Evolutionary conservation across 2,329 filamentous ascomycete genomes (phyloP), one percentile per base, ranked within the genome.

Genomic region (Arthrocladium fulminans): DNA sequence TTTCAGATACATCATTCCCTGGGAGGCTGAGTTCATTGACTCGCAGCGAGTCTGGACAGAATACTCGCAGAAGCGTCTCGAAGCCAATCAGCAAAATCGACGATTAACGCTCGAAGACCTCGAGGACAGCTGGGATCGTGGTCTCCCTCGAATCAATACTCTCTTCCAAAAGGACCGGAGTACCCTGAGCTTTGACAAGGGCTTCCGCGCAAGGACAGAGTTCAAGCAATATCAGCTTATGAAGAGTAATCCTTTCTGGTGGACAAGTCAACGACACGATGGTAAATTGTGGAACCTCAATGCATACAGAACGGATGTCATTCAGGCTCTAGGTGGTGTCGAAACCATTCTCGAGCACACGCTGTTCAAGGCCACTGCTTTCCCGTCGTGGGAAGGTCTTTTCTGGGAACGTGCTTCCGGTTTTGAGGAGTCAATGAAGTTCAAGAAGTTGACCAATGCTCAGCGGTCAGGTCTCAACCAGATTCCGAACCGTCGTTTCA

Each of bases 161-260:
- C 75, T 98, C 2, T 98, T 98, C 80, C 92, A 98, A 65, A 98
- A 98, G 67, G 92, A 98, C 60, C 79, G 92, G 61, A 96, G 88
- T 65, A 98, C 92, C 0, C 76, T 98, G 54, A 94, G 88, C 61
- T 98, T 98, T 62, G 92, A 98, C 72, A 98, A 98, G 70, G 92
- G 92, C 47, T 98, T 97, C 82, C 84, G 92, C 58, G 83, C 89
- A 12, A 79, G 92, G 47, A 88, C 90, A 9, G 92, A 98, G 65
- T 98, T 98, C 74, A 98, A 98, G 74, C 83, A 92, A 24, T 98
- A 97, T 64, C 90, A 97, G 66, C 75, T 97, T 52, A 97, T 98
- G 90, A 96, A 94, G 79, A 94, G 85, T 69, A 96, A 97, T 64
- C 92, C 92, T 0, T 97, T 97, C 75, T 96, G 89, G 88, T 98